phyloP scores from a whole-genome alignment of 2,329 filamentous ascomycete species.

The Magnaporthiopsis rhizophila region DNA sequence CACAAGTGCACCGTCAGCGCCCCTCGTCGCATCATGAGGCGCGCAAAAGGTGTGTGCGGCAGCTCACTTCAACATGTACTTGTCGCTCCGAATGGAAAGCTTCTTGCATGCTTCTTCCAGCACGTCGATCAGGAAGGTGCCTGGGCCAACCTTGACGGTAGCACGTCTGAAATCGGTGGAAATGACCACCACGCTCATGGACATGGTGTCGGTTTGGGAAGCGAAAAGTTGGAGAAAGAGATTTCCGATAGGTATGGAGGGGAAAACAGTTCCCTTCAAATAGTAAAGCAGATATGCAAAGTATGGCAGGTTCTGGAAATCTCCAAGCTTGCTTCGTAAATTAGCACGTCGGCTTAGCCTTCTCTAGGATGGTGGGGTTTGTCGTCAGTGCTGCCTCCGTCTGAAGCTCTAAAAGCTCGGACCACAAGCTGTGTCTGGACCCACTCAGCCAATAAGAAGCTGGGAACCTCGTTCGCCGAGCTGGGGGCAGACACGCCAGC shows the following conservation, averaged over 20 bases:
- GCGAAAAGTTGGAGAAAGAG: background rate
- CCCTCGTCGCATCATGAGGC: constrained; percentile 4
- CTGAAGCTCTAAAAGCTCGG: background rate
- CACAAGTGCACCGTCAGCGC: background rate
- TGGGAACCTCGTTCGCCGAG: background rate
- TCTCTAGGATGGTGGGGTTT: background rate
- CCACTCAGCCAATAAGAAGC: background rate
- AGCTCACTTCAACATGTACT: constrained; percentile 71
- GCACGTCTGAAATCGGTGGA: constrained; percentile 70
- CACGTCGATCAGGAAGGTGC: constrained; percentile 76
- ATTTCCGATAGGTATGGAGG: background rate
- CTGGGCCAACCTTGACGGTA: constrained; percentile 74
- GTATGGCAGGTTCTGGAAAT: background rate
- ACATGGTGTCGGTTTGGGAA: constrained; percentile 2
- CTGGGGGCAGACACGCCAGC: constrained; percentile 10
- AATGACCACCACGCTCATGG: constrained; percentile 74
- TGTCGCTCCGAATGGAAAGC: constrained; percentile 62
- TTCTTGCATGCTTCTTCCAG: constrained; percentile 82
- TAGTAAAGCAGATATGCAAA: background rate
- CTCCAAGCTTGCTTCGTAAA: background rate
- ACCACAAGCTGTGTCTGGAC: background rate
- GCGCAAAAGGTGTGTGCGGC: background rate
- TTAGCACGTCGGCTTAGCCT: background rate
- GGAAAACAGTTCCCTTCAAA: background rate
- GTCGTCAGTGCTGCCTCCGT: too few species aligned